Evolutionary conservation across 768 basidiomycete species (phyloP), one percentile per base, ranked within the genome.

Genomic region (Chalciporus pseudorubinellus): DNA sequence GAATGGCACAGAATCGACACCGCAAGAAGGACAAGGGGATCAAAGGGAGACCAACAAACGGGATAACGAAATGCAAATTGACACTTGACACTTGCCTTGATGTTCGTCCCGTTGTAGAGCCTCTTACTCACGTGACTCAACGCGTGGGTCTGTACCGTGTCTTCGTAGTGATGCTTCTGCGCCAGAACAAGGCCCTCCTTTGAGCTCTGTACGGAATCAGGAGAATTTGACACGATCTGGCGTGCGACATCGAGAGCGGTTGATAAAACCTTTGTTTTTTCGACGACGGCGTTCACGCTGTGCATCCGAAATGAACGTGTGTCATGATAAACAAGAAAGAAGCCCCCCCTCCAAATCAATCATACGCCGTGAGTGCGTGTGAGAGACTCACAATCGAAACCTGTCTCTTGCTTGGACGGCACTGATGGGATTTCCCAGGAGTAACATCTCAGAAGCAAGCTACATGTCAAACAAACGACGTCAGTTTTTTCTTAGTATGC

Each of bases 201-300:
- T 3, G 89, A 86, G 41, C 80, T 76, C 57, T 87, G 85, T 1
- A 92, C 84, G 0, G 90, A 76, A 64, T 92, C 92, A 0, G 91
- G 92, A 1, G 88, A 90, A 59, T 87, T 88, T 20, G 63, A 61
- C 14, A 69, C 68, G 54, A 92, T 83, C 48, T 78, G 71, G 46
- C 74, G 69, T 3, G 92, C 90, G 50, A 82, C 66, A 4, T 72
- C 69, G 24, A 92, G 66, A 3, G 91, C 90, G 8, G 81, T 74
- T 6, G 78, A 57, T 11, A 92, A 59, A 2, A 91, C 79, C 0
- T 72, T 59, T 31, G 64, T 53, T 33, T 73, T 64, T 10, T 83
- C 78, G 2, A 89, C 88, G 10, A 92, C 76, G 46, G 71, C 62
- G 68, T 92, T 93, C 42, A 93, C 83, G 64, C 89, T 88, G 44